Evolutionary conservation across 2,329 filamentous ascomycete genomes (phyloP), one percentile per base, ranked within the genome.

Genomic region (Chrysoporthe austroafricana): DNA sequence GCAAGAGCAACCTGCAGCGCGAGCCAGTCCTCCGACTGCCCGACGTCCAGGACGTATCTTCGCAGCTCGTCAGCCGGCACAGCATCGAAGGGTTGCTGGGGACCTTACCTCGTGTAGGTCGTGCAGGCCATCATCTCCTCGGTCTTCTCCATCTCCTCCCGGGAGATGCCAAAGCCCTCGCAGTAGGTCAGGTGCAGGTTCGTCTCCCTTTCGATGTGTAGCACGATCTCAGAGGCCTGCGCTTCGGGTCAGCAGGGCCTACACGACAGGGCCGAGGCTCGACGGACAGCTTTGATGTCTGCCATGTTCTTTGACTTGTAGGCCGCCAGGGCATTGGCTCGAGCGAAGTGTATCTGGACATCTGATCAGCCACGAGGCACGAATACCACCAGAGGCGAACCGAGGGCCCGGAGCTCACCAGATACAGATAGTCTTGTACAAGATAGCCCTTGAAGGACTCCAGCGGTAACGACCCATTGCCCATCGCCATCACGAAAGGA

Each of bases 381-480:
- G n/a, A 4, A 5, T 46, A 18, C 16, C 4, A n/a, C 13, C 4
- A n/a, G 18, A 4, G 14, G 9, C 14, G n/a, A 60, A 32, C 26
- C 26, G 13, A 32, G 46, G 26, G 0, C 26, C 26, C 26, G 13
- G 21, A 18, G 75, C 84, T 54, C 73, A 96, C 91, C 56, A 97
- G 81, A 75, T 96, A 98, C 4, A 97, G 83, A 74, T 97, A 97
- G 74, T 98, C 95, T 74, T 98, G 95, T 11, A 96, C 85, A 66
- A 98, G 87, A 76, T 97, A 98, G 50, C 91, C 86, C 77, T 94
- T 96, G 83, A 97, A 98, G 0, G 89, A 90, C 56, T 91, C 87
- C 0, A 91, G 73, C 0, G 92, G 90, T 26, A 98, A 81, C 8
- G 86, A 90, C 0, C 93, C 94, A 68, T 90, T 84, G 0, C 91